Conservation (phyloP, 768 basidiomycete genomes). For the Rhodosporidiobolus sp. region DNA sequence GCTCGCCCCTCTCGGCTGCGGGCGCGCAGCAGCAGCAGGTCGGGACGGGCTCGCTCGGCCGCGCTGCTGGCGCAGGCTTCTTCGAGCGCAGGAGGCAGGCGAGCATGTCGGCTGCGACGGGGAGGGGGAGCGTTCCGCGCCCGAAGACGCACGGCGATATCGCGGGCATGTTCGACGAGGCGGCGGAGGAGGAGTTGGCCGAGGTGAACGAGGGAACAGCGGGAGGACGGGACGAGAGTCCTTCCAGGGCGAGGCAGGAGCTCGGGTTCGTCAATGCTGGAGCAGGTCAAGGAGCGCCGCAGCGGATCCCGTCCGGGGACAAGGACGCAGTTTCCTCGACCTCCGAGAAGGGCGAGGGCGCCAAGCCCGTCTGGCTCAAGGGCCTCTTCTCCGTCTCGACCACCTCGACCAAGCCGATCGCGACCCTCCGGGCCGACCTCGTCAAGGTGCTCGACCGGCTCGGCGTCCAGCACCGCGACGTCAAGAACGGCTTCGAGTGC, state of each 20-base stretch:
- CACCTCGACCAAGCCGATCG: conserved; percentile 82
- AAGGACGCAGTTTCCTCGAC: neutral
- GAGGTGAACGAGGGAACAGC: neutral
- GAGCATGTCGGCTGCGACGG: neutral
- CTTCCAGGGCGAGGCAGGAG: neutral
- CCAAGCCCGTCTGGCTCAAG: conserved; percentile 93
- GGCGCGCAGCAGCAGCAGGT: neutral
- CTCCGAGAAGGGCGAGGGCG: conserved; percentile 59
- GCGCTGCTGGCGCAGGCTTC: conserved; percentile 15
- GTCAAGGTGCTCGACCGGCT: conserved; percentile 82
- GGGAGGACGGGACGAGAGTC: neutral
- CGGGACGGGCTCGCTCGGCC: conserved; percentile 2
- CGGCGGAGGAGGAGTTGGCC: conserved; percentile 28
- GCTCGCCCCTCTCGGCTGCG: neutral
- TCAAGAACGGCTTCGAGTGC: conserved; percentile 89
- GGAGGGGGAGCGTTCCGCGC: neutral
- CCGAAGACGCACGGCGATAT: conserved; percentile 23
- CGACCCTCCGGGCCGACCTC: conserved; percentile 77
- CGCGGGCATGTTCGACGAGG: conserved; percentile 32
- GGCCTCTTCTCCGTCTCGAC: conserved; percentile 96
- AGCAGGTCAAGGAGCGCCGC: neutral
- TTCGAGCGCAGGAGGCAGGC: conserved; percentile 28
- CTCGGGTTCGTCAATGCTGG: conserved; percentile 18
- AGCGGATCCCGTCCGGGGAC: conserved; percentile 1
- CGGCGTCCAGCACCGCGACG: conserved; percentile 91